These are phyloP conservation scores for Persicaria maculosa DNA, from an alignment of 148 eudicot species.

Conservation along the genomic window DNA sequence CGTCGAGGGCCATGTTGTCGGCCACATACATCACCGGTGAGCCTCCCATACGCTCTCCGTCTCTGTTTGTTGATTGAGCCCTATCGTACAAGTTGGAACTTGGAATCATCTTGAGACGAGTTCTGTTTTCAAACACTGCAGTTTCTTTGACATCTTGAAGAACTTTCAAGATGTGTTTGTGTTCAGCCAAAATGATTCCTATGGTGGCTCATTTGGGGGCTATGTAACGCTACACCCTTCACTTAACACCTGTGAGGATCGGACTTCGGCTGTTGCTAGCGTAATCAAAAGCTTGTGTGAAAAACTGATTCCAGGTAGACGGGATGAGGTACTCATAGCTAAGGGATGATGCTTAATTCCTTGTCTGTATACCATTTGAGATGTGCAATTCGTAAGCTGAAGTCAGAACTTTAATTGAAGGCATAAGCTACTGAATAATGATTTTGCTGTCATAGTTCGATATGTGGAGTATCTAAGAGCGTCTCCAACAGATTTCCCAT, in stretches of 20 bases:
- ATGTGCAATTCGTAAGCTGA: not conserved
- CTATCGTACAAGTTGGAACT: not conserved
- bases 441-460: not conserved
- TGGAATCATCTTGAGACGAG: not conserved
- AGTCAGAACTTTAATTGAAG: not conserved
- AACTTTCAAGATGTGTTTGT: conserved; percentile 59
- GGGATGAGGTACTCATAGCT: conserved; percentile 65
- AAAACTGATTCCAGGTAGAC: conserved; percentile 75
- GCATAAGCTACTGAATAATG: too few species aligned
- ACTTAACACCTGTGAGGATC: conserved; percentile 45
- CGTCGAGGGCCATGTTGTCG: conserved; percentile 49
- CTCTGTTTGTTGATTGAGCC: not conserved
- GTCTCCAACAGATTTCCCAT: not conserved
- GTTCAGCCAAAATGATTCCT: conserved; percentile 29
- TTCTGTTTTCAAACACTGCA: conserved; percentile 19
- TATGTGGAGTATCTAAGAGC: too few species aligned
- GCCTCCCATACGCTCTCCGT: not conserved
- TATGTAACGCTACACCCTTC: conserved; percentile 47
- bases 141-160: conserved; percentile 63
- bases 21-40: conserved; percentile 67
- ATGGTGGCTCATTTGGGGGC: conserved; percentile 28
- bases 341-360: not conserved
- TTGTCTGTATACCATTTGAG: not conserved
- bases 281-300: conserved; percentile 63
- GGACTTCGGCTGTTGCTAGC: conserved; percentile 65